Conservation (phyloP, 805 yeast genomes). For the Starmerella tilneyi region DNA sequence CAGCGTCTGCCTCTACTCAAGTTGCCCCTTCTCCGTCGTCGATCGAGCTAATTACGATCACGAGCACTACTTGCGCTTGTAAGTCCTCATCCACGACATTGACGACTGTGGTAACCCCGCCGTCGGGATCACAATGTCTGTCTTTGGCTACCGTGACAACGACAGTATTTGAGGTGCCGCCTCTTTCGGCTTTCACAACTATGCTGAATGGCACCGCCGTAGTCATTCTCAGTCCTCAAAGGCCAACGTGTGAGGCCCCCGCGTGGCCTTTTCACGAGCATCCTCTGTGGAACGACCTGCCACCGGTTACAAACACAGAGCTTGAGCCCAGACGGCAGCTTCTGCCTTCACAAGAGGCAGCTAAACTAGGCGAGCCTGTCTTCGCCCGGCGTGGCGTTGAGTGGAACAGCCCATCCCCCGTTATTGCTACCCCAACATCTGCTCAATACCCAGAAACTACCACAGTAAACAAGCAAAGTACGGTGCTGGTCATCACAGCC, state of each 20-base stretch:
- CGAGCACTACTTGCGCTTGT: too few relatives aligned
- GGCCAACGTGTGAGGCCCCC: not conserved
- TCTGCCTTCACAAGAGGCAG: not conserved
- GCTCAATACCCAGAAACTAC: not conserved
- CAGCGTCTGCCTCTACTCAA: too few relatives aligned
- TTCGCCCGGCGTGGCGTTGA: too few relatives aligned
- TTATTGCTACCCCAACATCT: not conserved
- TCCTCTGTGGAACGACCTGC: not conserved
- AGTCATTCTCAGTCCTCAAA: not conserved
- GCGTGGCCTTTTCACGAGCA: constrained; percentile 14
- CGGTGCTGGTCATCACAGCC: not conserved
- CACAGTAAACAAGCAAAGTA: not conserved
- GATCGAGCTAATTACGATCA: too few relatives aligned
- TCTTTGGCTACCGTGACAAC: not conserved
- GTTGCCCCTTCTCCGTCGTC: too few relatives aligned
- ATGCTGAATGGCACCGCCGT: constrained; percentile 3
- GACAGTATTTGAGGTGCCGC: not conserved
- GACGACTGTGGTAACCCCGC: too few relatives aligned
- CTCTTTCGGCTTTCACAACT: not conserved
- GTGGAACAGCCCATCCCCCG: not conserved
- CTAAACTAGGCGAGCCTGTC: too few relatives aligned
- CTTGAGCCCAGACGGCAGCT: not conserved
- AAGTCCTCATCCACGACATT: too few relatives aligned
- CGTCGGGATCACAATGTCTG: not conserved
- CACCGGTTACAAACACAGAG: not conserved